Evolutionary conservation across 139 green algal species (phyloP).

Genomic region (Auxenochlorella protothecoides): DNA sequence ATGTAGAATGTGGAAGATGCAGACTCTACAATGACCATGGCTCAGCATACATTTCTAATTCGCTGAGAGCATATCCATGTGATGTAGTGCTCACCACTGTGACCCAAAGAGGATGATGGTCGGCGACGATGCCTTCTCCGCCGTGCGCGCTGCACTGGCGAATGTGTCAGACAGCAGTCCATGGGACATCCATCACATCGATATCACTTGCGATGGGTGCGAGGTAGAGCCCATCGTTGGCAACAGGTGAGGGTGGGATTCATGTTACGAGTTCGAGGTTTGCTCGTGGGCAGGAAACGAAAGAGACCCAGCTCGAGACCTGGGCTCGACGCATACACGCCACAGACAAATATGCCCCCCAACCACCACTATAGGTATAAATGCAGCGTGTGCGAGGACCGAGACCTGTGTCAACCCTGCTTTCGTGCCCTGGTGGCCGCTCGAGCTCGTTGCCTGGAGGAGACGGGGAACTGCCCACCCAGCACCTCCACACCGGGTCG

Average conservation of each 20-base stretch:
- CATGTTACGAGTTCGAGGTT: too few species aligned
- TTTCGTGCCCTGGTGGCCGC: conserved; percentile 21
- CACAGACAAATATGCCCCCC: neutral
- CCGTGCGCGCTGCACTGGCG: too few species aligned
- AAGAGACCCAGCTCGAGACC: neutral
- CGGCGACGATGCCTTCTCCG: too few species aligned
- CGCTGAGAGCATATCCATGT: too few species aligned
- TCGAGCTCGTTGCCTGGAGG: neutral
- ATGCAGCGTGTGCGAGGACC: conserved; percentile 22
- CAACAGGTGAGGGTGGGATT: neutral
- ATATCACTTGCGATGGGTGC: conserved; percentile 34
- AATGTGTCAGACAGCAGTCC: neutral
- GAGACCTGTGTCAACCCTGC: conserved; percentile 19
- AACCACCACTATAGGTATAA: conserved; percentile 12
- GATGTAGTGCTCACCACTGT: too few species aligned
- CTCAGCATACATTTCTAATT: too few species aligned
- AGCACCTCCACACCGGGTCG: neutral
- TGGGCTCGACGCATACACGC: neutral
- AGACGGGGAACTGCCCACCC: conserved; percentile 18
- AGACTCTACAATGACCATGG: too few species aligned
- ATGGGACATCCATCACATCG: conserved; percentile 18
- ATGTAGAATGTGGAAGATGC: too few species aligned
- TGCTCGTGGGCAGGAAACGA: neutral
- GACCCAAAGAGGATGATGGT: too few species aligned
- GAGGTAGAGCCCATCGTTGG: conserved; percentile 24